phyloP scores from a whole-genome alignment of 73 alveolate genomes.

The Stentor roeselii region DNA sequence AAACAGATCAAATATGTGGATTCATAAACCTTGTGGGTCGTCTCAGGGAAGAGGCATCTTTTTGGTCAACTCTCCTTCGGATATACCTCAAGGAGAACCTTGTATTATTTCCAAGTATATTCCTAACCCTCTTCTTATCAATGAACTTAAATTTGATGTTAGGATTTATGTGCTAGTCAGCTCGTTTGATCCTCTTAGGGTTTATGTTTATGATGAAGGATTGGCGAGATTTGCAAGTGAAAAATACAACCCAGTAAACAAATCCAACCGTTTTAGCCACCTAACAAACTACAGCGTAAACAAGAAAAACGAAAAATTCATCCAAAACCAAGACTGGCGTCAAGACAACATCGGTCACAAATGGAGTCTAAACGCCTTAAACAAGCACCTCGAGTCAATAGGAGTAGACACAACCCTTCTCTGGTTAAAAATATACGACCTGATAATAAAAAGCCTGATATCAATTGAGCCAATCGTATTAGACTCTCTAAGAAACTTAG shows the following conservation, averaged over 20 bases:
- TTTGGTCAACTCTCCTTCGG: constrained; percentile 52
- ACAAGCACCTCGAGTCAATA: constrained; percentile 52
- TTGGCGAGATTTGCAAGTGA: constrained; percentile 92
- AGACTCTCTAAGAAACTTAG: constrained; percentile 53
- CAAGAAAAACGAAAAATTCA: constrained; percentile 46
- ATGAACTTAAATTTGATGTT: constrained; percentile 88
- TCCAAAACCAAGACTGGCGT: constrained; percentile 43
- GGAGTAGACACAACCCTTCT: constrained; percentile 56
- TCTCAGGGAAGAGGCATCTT: constrained; percentile 93
- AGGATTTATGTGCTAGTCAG: constrained; percentile 88
- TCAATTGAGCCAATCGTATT: constrained; percentile 52
- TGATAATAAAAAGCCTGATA: constrained; percentile 57
- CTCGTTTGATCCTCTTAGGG: constrained; percentile 77
- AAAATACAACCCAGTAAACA: constrained; percentile 60
- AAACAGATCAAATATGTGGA: constrained; percentile 60
- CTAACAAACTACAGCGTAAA: constrained; percentile 60
- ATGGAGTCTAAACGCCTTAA: constrained; percentile 57
- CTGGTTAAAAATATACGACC: constrained; percentile 73
- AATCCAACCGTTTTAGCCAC: constrained; percentile 54
- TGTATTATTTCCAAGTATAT: constrained; percentile 76
- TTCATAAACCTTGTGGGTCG: constrained; percentile 80
- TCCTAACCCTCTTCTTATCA: constrained; percentile 81
- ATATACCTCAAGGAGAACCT: constrained; percentile 46
- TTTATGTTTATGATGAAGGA: constrained; percentile 90
- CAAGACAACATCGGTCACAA: constrained; percentile 63